Conservation (phyloP, 2,329 filamentous ascomycete species). For the Aspergillus melleus region DNA sequence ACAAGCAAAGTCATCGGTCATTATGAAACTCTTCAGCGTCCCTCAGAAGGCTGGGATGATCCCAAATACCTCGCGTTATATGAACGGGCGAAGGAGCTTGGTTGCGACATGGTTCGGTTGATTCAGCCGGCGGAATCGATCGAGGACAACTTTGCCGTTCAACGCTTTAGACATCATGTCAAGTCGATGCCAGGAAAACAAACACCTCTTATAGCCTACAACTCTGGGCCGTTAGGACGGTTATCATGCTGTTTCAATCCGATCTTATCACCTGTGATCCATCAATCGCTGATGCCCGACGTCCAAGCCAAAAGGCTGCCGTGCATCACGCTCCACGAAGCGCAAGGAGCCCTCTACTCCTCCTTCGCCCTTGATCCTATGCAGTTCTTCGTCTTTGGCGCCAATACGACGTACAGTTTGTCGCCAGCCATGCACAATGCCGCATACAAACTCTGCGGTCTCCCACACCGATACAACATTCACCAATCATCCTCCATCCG, state of each 20-base stretch:
- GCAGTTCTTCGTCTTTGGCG: constrained; percentile 73
- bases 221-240: constrained; percentile 63
- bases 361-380: constrained; percentile 68
- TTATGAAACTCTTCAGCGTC: constrained; percentile 44
- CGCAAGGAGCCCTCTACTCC: constrained; percentile 65
- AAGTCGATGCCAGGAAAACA: constrained; percentile 43
- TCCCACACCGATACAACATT: constrained; percentile 67
- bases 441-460: constrained; percentile 65
- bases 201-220: constrained; percentile 63
- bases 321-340: constrained; percentile 61
- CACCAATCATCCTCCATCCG: constrained; percentile 63
- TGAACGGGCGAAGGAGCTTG: constrained; percentile 56
- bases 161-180: constrained; percentile 55
- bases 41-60: constrained; percentile 57
- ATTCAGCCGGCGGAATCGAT: constrained; percentile 57
- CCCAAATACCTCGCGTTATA: constrained; percentile 58
- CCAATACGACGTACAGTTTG: constrained; percentile 68
- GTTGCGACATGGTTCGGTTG: constrained; percentile 64
- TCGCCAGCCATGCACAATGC: constrained; percentile 78
- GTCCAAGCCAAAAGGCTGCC: constrained; percentile 47
- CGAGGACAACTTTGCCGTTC: constrained; percentile 64
- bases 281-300: constrained; percentile 48
- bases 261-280: constrained; percentile 62
- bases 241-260: constrained; percentile 67
- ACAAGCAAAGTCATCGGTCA: constrained; percentile 64